phyloP scores from a whole-genome alignment of 2,329 filamentous ascomycete species.

The Epichloe bromicola region DNA sequence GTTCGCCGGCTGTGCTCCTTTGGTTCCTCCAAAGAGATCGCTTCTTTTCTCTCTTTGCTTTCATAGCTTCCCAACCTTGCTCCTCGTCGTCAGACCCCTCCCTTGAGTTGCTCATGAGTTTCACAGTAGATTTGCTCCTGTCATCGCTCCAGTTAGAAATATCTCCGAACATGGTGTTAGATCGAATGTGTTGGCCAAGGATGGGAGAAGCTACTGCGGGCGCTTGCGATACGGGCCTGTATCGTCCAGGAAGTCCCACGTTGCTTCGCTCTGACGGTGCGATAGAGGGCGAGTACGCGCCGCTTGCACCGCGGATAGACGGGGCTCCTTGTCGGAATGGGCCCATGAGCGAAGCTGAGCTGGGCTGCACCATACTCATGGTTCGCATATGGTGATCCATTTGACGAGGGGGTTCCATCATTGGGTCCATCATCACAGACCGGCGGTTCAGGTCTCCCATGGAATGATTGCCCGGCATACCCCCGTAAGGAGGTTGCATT shows the following conservation, averaged over 20 bases:
- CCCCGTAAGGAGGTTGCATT: constrained; percentile 17
- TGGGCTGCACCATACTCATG: constrained; percentile 75
- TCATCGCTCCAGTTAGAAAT: constrained; percentile 19
- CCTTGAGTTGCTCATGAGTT: constrained; percentile 25
- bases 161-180: constrained; percentile 21
- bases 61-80: constrained; percentile 58
- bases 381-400: constrained; percentile 45
- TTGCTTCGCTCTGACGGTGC: constrained; percentile 94
- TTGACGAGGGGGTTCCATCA: constrained; percentile 27
- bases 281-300: constrained; percentile 75
- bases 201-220: constrained; percentile 19
- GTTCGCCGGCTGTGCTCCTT: constrained; percentile 37
- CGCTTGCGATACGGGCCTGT: constrained; percentile 72
- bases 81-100: constrained; percentile 46
- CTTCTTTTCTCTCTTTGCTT: constrained; percentile 55
- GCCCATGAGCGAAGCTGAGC: constrained; percentile 44
- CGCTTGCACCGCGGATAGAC: constrained; percentile 22
- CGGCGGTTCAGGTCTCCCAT: constrained; percentile 32
- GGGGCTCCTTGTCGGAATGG: constrained; percentile 23
- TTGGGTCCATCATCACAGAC: constrained; percentile 34
- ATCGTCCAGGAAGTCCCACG: constrained; percentile 76
- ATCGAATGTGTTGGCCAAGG: constrained; percentile 17
- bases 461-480: constrained; percentile 23
- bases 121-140: constrained; percentile 23
- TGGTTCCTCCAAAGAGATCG: constrained; percentile 51